These are phyloP conservation scores for Ambrosia trifida DNA, from an alignment of 129 eudicot species.

Conservation along the genomic window DNA sequence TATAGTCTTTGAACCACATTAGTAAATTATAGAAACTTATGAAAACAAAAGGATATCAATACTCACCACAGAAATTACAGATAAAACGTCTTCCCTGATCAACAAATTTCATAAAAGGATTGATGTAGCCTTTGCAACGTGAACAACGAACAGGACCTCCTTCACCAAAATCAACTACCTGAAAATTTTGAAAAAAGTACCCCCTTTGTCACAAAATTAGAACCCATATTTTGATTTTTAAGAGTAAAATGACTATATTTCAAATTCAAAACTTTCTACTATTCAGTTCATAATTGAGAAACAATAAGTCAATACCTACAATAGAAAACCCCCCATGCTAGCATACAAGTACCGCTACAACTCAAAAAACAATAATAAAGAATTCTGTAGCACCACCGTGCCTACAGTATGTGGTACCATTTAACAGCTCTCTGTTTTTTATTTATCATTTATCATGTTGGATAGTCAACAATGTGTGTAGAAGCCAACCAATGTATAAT, in stretches of 20 bases:
- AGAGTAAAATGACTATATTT: not conserved
- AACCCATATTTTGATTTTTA: not conserved
- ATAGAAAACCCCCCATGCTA: constrained; percentile 2
- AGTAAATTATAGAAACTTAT: not conserved
- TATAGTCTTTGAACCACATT: constrained; percentile 3
- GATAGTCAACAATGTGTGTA: not conserved
- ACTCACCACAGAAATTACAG: constrained; percentile 92
- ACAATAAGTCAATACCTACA: not conserved
- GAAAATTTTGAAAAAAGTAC: not conserved
- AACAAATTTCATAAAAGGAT: constrained; percentile 89
- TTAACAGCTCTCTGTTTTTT: not conserved
- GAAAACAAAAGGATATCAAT: constrained; percentile 1
- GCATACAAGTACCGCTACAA: constrained; percentile 2
- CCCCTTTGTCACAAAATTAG: constrained; percentile 15
- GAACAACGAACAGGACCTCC: constrained; percentile 97
- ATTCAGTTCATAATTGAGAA: not conserved
- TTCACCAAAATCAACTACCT: constrained; percentile 97
- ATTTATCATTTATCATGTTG: not conserved
- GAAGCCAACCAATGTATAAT: not conserved
- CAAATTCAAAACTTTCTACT: constrained; percentile 4
- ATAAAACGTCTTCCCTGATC: constrained; percentile 93
- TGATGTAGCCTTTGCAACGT: constrained; percentile 96
- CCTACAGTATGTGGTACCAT: constrained; percentile 3
- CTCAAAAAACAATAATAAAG: not conserved
- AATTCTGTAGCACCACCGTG: not conserved